Percentiles rank a stretch among this genome's conserved stretches.
phyloP scores from a whole-genome alignment of 495 filamentous ascomycete species.

The Aspergillus incahuasiensis region DNA sequence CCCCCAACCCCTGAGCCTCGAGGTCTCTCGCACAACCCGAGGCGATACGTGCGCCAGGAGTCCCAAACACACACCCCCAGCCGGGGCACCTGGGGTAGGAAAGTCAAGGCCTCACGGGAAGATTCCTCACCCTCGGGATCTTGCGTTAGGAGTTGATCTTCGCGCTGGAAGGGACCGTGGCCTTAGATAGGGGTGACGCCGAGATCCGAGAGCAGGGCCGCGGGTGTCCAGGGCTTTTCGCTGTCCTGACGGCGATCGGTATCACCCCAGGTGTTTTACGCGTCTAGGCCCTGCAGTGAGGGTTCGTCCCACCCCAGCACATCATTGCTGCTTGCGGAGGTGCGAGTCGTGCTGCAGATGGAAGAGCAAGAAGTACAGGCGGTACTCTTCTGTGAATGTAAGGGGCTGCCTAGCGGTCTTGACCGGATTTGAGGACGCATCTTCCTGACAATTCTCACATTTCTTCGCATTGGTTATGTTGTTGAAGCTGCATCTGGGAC shows the following conservation, averaged over 20 bases:
- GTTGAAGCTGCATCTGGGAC: no score
- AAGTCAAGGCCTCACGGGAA: constrained; percentile 5
- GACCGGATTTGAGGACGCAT: no score
- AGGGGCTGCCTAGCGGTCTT: constrained; percentile 6
- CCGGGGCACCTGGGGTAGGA: background rate
- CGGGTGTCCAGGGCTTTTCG: background rate
- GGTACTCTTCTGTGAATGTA: constrained; percentile 13
- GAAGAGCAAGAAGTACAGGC: constrained; percentile 10
- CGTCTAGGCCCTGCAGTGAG: background rate
- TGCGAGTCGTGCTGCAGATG: constrained; percentile 8
- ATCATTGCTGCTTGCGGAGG: background rate
- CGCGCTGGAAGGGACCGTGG: background rate
- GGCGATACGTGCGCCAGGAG: no score
- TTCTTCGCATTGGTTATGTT: no score
- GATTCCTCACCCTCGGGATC: background rate
- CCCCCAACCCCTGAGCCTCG: no score
- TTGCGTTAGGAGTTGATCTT: background rate
- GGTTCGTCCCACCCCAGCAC: background rate
- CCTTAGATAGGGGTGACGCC: background rate
- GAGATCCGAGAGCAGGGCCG: background rate
- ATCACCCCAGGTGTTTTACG: background rate
- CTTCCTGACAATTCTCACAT: no score
- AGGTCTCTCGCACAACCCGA: no score
- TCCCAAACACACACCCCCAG: no score
- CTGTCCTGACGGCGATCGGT: background rate